Evolutionary conservation across 225 moss, liverwort and hornwort species (phyloP), one percentile per base, ranked within the genome.

Genomic region (Marchantia polymorpha): DNA sequence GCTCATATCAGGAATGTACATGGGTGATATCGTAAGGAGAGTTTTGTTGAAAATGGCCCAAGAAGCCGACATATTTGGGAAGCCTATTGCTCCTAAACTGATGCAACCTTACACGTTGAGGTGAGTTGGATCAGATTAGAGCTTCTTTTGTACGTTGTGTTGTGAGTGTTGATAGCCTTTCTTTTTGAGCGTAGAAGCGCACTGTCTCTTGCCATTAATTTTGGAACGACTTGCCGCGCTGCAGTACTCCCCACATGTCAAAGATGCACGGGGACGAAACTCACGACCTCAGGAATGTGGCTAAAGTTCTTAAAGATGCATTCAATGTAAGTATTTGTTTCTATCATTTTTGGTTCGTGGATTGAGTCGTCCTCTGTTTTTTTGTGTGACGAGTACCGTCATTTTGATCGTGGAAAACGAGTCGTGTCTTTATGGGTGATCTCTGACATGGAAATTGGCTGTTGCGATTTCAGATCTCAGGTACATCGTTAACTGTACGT

Each of bases 1-100:
- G 81, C 94, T 94, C 77, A 84, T 97, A 25, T 93, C 93, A 49
- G 97, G 97, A 78, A 85, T 97, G 93, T 97, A 97, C 88, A 83
- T 93, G 75, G 97, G 97, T 39, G 97, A 97, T 82, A 89, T 97
- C 25, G 92, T 92, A 77, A 92, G 97, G 76, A 90, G 93, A 79
- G 90, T 97, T 64, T 84, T 94, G 29, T 84, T 89, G 0, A 90
- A 82, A 84, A 88, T 97, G 91, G 92, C 92, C 53, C 72, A 85
- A 84, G 93, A 93, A 78, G 89, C 92, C 7, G 88, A 78, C 26
- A 75, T 97, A 56, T 97, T 97, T 71, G 93, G 89, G 78, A 91
- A 87, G 66, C 81, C 81, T 65, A 76, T 90, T 64, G 92, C 97
- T 6, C 73, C 81, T 39, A 94, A 93, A 76, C 68, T 97, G 49